phyloP scores from a whole-genome alignment of 371 early-diverging fungal genomes.

The Mucor sp. region DNA sequence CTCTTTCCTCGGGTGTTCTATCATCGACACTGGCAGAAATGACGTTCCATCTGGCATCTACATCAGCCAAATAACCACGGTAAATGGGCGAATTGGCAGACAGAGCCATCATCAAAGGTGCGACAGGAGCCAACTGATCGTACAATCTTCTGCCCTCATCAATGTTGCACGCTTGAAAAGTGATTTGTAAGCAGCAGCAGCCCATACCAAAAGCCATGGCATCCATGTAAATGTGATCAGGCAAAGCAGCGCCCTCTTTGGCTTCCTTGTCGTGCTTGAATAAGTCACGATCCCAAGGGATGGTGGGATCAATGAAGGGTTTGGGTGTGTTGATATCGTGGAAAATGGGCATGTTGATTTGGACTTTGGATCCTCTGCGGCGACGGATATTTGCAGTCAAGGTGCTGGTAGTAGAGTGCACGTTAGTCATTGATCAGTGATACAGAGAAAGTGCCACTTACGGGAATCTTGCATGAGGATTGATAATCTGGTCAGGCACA shows the following conservation, averaged over 20 bases:
- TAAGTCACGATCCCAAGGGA: slow-evolving; percentile 64
- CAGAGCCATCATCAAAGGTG: slow-evolving; percentile 96
- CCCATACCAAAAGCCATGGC: slow-evolving; percentile 99
- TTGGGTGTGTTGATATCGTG: slow-evolving; percentile 83
- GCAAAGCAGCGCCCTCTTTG: slow-evolving; percentile 74
- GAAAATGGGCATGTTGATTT: slow-evolving; percentile 87
- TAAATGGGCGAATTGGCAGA: slow-evolving; percentile 96
- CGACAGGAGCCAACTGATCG: slow-evolving; percentile 94
- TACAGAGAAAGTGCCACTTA: slow-evolving; percentile 31
- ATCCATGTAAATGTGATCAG: slow-evolving; percentile 98
- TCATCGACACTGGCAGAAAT: slow-evolving; percentile 96
- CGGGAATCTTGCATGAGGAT: slow-evolving; percentile 95
- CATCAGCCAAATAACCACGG: slow-evolving; percentile 94
- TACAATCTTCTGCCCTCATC: slow-evolving; percentile 93
- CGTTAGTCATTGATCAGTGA: background rate
- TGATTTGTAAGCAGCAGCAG: slow-evolving; percentile 98
- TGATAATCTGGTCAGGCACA: slow-evolving; percentile 93
- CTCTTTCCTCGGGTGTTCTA: slow-evolving; percentile 93
- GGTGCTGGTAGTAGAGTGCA: slow-evolving; percentile 56
- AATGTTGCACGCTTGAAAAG: slow-evolving; percentile 97
- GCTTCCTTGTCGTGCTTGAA: slow-evolving; percentile 70
- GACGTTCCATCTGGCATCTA: slow-evolving; percentile 98
- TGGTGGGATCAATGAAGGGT: slow-evolving; percentile 90
- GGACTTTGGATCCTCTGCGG: slow-evolving; percentile 92
- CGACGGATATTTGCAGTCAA: slow-evolving; percentile 93